Conservation (phyloP, 176 grass and related monocot species). For the Cocos nucifera region DNA sequence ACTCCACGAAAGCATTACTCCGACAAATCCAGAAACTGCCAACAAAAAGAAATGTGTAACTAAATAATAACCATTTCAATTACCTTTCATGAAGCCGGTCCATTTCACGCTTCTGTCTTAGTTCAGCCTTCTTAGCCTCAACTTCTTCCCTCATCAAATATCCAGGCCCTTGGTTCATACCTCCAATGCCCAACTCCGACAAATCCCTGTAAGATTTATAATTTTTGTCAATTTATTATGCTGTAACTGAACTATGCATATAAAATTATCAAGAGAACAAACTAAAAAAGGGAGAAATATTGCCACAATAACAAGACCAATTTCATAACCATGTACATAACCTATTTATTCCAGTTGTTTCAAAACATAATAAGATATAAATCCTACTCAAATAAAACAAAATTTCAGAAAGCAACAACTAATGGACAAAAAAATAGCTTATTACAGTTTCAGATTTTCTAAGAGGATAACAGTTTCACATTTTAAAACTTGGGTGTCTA, state of each 20-base stretch:
- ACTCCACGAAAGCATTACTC: no score
- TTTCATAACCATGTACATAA: no score
- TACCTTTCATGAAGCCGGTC: constrained; percentile 70
- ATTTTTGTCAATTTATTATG: not conserved
- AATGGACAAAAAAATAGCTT: no score
- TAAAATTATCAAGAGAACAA: not conserved
- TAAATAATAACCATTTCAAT: constrained; percentile 6
- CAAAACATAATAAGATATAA: no score
- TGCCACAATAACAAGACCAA: no score
- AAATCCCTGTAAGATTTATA: constrained; percentile 48
- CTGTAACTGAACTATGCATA: not conserved
- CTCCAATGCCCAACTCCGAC: constrained; percentile 70
- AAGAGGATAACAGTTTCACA: no score
- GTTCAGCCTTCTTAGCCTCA: constrained; percentile 52
- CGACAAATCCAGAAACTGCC: not conserved
- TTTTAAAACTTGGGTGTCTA: no score
- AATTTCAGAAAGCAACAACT: no score
- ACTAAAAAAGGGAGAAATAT: no score
- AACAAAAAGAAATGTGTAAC: not conserved
- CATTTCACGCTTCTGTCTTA: constrained; percentile 42
- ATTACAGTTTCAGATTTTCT: no score
- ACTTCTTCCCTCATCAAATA: constrained; percentile 60
- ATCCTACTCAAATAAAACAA: no score
- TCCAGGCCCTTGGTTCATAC: constrained; percentile 68
- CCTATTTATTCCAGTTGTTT: no score